phyloP scores from a whole-genome alignment of 2,329 filamentous ascomycete genomes.

The Fusarium subtropicale region DNA sequence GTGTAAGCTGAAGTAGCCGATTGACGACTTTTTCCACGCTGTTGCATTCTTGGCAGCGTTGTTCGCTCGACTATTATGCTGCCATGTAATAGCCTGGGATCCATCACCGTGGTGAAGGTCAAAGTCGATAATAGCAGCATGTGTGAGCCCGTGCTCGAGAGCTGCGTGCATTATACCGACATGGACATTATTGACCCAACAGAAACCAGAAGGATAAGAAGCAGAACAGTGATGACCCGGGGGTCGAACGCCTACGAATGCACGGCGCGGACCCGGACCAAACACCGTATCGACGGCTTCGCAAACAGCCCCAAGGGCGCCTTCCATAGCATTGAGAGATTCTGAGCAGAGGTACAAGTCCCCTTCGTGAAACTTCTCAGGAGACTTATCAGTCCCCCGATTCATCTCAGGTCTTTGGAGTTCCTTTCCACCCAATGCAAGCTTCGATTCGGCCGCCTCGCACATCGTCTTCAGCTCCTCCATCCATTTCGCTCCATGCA shows the following conservation, averaged over 20 bases:
- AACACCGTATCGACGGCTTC: conserved; percentile 93
- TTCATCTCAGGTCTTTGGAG: conserved; percentile 75
- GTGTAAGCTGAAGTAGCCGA: conserved; percentile 96
- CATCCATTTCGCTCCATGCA: conserved; percentile 95
- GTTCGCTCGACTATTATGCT: conserved; percentile 79
- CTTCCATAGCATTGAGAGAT: conserved; percentile 88
- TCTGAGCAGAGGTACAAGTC: conserved; percentile 92
- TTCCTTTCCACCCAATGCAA: conserved; percentile 83
- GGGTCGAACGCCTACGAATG: conserved; percentile 92
- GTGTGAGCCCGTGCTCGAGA: conserved; percentile 85
- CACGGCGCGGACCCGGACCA: conserved; percentile 72
- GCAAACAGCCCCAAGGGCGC: conserved; percentile 90
- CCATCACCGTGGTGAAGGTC: conserved; percentile 94
- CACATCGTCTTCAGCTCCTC: conserved; percentile 89
- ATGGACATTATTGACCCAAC: conserved; percentile 98
- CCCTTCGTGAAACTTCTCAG: conserved; percentile 80
- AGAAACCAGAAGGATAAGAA: conserved; percentile 91
- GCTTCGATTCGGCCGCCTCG: conserved; percentile 78
- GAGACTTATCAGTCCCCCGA: conserved; percentile 59
- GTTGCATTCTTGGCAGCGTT: conserved; percentile 76
- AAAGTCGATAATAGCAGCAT: conserved; percentile 93
- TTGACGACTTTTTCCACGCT: conserved; percentile 82
- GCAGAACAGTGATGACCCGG: conserved; percentile 96
- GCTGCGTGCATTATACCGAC: conserved; percentile 94
- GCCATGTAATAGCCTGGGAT: conserved; percentile 95